Evolutionary conservation across 2,329 filamentous ascomycete genomes (phyloP).

Genomic region (Polychaeton citri): DNA sequence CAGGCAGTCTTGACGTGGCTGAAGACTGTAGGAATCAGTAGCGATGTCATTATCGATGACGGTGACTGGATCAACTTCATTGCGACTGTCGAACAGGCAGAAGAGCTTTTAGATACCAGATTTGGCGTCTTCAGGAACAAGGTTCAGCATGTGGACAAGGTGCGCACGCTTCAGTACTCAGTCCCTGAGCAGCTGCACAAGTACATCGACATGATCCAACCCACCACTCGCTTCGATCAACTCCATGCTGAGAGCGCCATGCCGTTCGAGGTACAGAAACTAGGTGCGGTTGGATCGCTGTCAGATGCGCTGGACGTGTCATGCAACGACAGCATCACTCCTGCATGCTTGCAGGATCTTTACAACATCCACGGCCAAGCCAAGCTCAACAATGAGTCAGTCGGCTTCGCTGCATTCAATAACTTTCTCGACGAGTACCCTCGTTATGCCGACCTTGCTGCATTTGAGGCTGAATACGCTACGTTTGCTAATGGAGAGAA

Average conservation of each 20-base stretch:
- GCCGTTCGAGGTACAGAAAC: slow-evolving; percentile 3
- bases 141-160: slow-evolving; percentile 29
- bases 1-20: slow-evolving; percentile 44
- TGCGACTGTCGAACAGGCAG: slow-evolving; percentile 38
- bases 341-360: slow-evolving; percentile 37
- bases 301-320: slow-evolving; percentile 9
- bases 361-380: slow-evolving; percentile 34
- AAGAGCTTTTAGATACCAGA: slow-evolving; percentile 42
- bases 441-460: slow-evolving; percentile 40
- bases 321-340: slow-evolving; percentile 39
- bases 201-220: slow-evolving; percentile 46
- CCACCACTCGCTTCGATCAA: slow-evolving; percentile 45
- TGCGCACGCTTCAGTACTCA: slow-evolving; percentile 48
- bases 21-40: slow-evolving; percentile 31
- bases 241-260: slow-evolving; percentile 11
- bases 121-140: slow-evolving; percentile 44
- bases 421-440: slow-evolving; percentile 33
- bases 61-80: slow-evolving; percentile 51
- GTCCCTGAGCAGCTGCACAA: slow-evolving; percentile 42
- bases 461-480: slow-evolving; percentile 41
- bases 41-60: slow-evolving; percentile 33
- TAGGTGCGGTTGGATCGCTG: slow-evolving; percentile 4
- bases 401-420: slow-evolving; percentile 19
- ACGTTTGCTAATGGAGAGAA: slow-evolving; percentile 34
- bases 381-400: slow-evolving; percentile 1